A percentile compares a stretch with the other conserved stretches of the same genome.
Conservation (phyloP, 75 land plant genomes). For the Chamaecyparis obtusa region DNA sequence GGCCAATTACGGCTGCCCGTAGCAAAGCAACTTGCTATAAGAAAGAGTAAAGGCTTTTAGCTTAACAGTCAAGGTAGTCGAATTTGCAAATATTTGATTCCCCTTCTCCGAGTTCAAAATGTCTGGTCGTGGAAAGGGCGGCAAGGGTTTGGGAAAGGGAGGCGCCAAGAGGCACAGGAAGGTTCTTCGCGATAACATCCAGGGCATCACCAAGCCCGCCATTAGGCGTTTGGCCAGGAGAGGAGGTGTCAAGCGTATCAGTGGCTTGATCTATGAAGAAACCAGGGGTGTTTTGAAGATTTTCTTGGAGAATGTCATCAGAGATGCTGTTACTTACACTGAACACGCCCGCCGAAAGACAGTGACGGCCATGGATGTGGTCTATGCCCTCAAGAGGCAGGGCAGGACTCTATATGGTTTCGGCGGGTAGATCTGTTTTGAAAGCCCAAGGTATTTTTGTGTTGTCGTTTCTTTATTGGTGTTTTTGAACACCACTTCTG, state of each 20-base stretch:
- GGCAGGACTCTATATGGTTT: slow-evolving; percentile 9
- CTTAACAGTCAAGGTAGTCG: background rate
- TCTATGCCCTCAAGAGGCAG: slow-evolving; percentile 33
- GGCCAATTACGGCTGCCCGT: background rate
- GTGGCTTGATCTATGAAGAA: slow-evolving; percentile 35
- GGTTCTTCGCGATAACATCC: slow-evolving; percentile 7
- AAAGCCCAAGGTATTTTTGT: too few relatives aligned
- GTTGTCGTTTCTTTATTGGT: background rate
- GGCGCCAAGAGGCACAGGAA: slow-evolving; percentile 22
- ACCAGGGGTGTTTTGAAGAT: slow-evolving; percentile 14
- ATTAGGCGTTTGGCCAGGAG: slow-evolving; percentile 30
- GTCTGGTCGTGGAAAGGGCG: slow-evolving; percentile 19
- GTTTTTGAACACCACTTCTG: background rate
- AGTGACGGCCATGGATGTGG: slow-evolving; percentile 45
- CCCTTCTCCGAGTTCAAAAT: background rate
- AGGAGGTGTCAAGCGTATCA: slow-evolving; percentile 43
- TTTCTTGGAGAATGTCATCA: background rate
- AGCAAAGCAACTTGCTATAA: background rate
- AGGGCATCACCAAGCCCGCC: slow-evolving; percentile 17
- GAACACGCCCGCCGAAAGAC: slow-evolving; percentile 8
- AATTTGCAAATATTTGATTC: too few relatives aligned
- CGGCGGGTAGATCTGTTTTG: background rate
- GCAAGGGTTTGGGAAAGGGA: slow-evolving; percentile 21
- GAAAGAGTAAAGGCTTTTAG: too few relatives aligned
- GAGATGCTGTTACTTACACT: background rate